Conservation (phyloP, 139 green algal species). For the Chlamydomonas schloesseri region DNA sequence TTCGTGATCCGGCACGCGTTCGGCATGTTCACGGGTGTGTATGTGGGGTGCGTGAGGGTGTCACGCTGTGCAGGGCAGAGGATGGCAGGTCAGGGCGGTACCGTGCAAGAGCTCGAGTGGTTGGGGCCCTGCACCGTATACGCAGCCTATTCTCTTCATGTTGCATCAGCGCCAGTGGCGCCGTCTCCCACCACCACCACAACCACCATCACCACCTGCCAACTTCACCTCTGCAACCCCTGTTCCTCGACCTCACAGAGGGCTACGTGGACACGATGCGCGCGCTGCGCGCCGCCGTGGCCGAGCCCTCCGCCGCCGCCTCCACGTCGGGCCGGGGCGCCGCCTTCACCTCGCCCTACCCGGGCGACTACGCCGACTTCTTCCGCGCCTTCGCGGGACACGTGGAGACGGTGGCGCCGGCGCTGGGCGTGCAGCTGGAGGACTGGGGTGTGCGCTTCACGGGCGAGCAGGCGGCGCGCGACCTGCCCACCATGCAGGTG, state of each 20-base stretch:
- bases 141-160: no score
- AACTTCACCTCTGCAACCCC: background rate
- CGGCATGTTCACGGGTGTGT: slow-evolving; percentile 21
- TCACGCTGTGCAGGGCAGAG: background rate
- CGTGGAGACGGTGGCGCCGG: slow-evolving; percentile 15
- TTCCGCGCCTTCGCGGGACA: slow-evolving; percentile 34
- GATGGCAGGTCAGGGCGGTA: no score
- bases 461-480: slow-evolving; percentile 13
- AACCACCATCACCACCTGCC: background rate
- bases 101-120: no score
- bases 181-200: background rate
- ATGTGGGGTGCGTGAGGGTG: no score
- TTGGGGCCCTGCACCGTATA: no score
- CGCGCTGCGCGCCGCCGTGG: slow-evolving; percentile 7
- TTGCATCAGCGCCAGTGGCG: no score
- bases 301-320: background rate
- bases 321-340: background rate
- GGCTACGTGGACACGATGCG: slow-evolving; percentile 43
- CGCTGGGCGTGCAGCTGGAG: slow-evolving; percentile 43
- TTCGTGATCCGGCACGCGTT: slow-evolving; percentile 31
- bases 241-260: background rate
- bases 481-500: slow-evolving; percentile 38
- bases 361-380: slow-evolving; percentile 21
- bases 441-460: slow-evolving; percentile 45
- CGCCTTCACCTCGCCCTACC: slow-evolving; percentile 10